These are phyloP conservation scores for Metschnikowia noctiluminum DNA, from an alignment of 805 yeast species.

Conservation along the genomic window DNA sequence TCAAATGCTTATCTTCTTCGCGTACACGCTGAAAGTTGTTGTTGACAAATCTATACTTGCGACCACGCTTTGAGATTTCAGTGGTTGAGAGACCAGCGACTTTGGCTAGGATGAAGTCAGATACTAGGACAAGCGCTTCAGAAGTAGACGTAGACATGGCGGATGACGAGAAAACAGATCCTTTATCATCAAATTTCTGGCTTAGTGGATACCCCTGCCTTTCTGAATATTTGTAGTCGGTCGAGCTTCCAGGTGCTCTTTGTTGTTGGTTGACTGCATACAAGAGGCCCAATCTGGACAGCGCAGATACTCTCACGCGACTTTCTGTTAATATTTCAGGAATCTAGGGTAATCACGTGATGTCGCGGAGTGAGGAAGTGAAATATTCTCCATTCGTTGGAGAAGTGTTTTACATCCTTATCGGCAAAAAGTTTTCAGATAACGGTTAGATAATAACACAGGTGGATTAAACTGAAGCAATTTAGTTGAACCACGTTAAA, in stretches of 20 bases:
- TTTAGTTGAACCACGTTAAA: no score
- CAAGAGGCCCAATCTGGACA: not conserved
- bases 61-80: constrained; percentile 42
- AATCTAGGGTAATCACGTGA: no score
- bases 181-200: not conserved
- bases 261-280: not conserved
- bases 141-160: constrained; percentile 13
- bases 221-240: not conserved
- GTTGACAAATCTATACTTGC: constrained; percentile 47
- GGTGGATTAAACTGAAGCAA: no score
- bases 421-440: no score
- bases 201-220: no score
- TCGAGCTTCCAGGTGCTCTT: not conserved
- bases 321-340: not conserved
- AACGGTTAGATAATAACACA: no score
- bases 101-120: constrained; percentile 36
- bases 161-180: not conserved
- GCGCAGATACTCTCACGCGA: not conserved
- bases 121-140: constrained; percentile 35
- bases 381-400: no score
- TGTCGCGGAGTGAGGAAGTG: no score
- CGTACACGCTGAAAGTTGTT: constrained; percentile 47
- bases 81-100: constrained; percentile 31
- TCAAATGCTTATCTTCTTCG: constrained; percentile 47
- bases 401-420: no score